These are phyloP conservation scores for Trichomonascus vanleenenianus DNA, from an alignment of 805 yeast species.

Conservation along the genomic window DNA sequence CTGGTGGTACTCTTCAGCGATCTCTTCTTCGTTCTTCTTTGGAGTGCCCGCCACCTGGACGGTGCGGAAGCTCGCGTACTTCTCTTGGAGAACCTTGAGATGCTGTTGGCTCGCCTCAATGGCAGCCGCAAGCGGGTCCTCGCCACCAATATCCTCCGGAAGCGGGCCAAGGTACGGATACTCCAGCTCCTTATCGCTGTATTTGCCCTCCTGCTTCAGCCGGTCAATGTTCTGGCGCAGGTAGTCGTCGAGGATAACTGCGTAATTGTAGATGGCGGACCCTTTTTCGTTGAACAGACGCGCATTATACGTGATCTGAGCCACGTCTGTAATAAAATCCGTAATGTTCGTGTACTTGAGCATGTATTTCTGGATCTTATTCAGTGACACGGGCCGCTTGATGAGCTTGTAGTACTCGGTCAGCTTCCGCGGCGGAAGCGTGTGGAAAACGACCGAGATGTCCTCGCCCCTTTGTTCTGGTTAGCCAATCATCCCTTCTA, in stretches of 20 bases:
- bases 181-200: slow-evolving; percentile 30
- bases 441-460: slow-evolving; percentile 53
- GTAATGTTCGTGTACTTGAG: slow-evolving; percentile 51
- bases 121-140: slow-evolving; percentile 5
- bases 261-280: slow-evolving; percentile 62
- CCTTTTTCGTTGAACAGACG: slow-evolving; percentile 69
- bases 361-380: slow-evolving; percentile 52
- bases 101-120: too few relatives aligned
- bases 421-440: slow-evolving; percentile 63
- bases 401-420: slow-evolving; percentile 78
- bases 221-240: slow-evolving; percentile 42
- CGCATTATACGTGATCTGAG: slow-evolving; percentile 87
- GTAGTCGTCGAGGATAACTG: slow-evolving; percentile 48
- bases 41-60: too few relatives aligned
- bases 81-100: too few relatives aligned
- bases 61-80: too few relatives aligned
- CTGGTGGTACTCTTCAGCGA: slow-evolving; percentile 21
- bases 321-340: slow-evolving; percentile 67
- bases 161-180: slow-evolving; percentile 67
- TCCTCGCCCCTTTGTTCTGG: slow-evolving; percentile 35
- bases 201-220: slow-evolving; percentile 34
- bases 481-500: too few relatives aligned
- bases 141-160: slow-evolving; percentile 37
- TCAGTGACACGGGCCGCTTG: slow-evolving; percentile 72
- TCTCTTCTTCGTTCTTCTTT: slow-evolving; percentile 23